Evolutionary conservation across 305 asterid species (phyloP).

Genomic region (Solanum hybrid): DNA sequence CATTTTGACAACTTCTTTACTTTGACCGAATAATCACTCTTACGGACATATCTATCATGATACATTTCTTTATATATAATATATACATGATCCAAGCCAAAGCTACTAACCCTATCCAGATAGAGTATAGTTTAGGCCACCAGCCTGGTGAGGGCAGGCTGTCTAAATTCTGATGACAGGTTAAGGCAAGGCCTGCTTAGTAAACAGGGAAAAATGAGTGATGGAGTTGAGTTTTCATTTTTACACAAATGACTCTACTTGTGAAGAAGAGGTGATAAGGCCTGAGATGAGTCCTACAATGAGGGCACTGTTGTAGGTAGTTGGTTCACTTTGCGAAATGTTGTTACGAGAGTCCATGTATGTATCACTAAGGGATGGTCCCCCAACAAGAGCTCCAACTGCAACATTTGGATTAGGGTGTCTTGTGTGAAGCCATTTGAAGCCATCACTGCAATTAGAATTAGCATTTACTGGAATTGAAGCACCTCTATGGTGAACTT

Average conservation of each 20-base stretch:
- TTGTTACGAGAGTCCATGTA: constrained; percentile 44
- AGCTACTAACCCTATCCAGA: neutral
- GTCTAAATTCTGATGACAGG: neutral
- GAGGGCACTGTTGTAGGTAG: constrained; percentile 49
- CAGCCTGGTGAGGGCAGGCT: neutral
- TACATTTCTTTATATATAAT: neutral
- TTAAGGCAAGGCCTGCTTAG: neutral
- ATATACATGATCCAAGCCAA: neutral
- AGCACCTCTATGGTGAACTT: constrained; percentile 63
- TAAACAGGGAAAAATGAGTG: neutral
- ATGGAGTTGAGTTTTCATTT: neutral
- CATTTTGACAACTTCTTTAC: neutral
- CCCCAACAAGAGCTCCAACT: constrained; percentile 61
- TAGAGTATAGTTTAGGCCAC: neutral
- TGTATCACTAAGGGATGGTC: constrained; percentile 49
- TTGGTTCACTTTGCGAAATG: constrained; percentile 45
- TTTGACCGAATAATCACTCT: neutral
- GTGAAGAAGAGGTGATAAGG: constrained; percentile 33
- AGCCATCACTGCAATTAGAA: constrained; percentile 53
- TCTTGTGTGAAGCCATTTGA: constrained; percentile 48
- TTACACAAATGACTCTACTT: constrained; percentile 18
- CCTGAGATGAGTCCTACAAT: constrained; percentile 57
- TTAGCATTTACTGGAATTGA: constrained; percentile 43
- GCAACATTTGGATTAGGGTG: constrained; percentile 52
- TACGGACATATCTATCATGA: neutral